phyloP scores from a whole-genome alignment of 2,329 filamentous ascomycete genomes.

The Colletotrichum navitas region DNA sequence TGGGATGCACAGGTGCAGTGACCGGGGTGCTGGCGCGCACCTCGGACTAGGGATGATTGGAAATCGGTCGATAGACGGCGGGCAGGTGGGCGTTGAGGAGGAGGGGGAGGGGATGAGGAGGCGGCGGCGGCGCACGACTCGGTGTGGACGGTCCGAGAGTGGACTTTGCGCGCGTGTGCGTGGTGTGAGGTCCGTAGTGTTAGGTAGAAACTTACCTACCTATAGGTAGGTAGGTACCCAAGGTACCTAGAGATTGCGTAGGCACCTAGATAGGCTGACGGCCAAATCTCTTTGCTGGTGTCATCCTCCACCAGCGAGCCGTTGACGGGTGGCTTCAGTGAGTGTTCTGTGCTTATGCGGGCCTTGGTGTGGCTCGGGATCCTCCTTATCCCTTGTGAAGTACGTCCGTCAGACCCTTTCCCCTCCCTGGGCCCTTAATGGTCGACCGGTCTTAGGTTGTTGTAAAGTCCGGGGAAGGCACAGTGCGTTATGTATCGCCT shows the following conservation, averaged over 20 bases:
- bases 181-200: neutral
- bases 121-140: neutral
- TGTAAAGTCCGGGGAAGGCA: slow-evolving; percentile 37
- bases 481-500: slow-evolving; percentile 10
- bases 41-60: slow-evolving; percentile 40
- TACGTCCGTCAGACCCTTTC: slow-evolving; percentile 7
- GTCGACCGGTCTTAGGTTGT: slow-evolving; percentile 21
- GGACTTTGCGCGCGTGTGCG: slow-evolving; percentile 14
- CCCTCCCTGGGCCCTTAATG: slow-evolving; percentile 10
- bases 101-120: neutral
- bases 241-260: neutral
- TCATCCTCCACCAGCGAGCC: neutral
- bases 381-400: neutral
- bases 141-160: slow-evolving; percentile 6
- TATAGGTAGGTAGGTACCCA: too few relatives aligned
- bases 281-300: neutral
- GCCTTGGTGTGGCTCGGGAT: slow-evolving; percentile 11
- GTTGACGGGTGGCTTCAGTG: neutral
- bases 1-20: slow-evolving; percentile 34
- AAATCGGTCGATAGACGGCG: slow-evolving; percentile 39
- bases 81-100: slow-evolving; percentile 34
- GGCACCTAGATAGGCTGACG: neutral
- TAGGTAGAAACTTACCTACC: neutral
- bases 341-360: slow-evolving; percentile 1
- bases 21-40: slow-evolving; percentile 22